Evolutionary conservation across 192 early-diverging fungal genomes (phyloP), one percentile per base, ranked within the genome.

Genomic region (Backusella sp.): DNA sequence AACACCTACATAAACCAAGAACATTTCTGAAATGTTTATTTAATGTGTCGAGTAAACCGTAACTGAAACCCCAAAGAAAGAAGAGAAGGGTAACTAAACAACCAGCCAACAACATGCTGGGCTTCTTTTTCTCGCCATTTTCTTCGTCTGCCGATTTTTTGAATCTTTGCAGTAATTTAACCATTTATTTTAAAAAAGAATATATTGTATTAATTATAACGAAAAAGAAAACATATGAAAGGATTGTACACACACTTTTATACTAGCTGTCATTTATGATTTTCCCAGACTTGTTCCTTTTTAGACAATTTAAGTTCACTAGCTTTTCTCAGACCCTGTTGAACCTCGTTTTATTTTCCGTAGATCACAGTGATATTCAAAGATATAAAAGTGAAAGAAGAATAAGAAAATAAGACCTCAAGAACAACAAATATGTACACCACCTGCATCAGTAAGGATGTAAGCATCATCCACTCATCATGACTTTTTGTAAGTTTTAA

Each of bases 1-100:
- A 17, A 19, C 66, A 66, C 42, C 76, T 76, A 68, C 49, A 73
- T 30, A 80, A 53, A 39, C 72, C 72, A 2, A 80, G 68, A 30
- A 80, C 79, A 52, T 35, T 56, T 44, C 76, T 75, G 52, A 80
- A 80, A 70, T 80, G 79, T 17, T 72, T 80, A 75, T 80, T 80
- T 39, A 80, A 53, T 19, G 74, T 76, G n/a, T 80, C 79, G 15
- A 80, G 69, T 32, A 80, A 37, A 39, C 79, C 79, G 26, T 80
- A 80, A 37, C 74, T 72, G 41, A 80, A 80, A 21, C 79, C 79
- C 79, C 79, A 80, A 44, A 80, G 76, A 35, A 80, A 80, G 46
- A 80, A 80, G n/a, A 80, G 79, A 14, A 52, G 11, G 1, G 75
- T 80, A 21, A 80, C 75, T 21, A 80, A 39, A 66, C 65, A 62